These are phyloP conservation scores for Hypocreales sp. DNA, from an alignment of 2,329 filamentous ascomycete species.

Conservation along the genomic window DNA sequence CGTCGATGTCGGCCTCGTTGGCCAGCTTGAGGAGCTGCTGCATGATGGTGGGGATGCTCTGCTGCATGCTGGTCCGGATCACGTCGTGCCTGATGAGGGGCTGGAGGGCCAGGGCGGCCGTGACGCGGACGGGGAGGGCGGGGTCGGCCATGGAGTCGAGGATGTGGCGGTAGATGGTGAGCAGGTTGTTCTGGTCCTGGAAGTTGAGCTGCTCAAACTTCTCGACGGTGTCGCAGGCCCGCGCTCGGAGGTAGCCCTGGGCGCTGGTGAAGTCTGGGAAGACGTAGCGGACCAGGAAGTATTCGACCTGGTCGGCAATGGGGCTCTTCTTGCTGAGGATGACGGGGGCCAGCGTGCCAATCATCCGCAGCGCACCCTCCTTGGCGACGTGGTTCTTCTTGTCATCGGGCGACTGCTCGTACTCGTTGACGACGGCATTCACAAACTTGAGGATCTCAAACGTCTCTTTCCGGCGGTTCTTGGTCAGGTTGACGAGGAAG, in stretches of 20 bases:
- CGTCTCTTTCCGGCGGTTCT: slow-evolving; percentile 86
- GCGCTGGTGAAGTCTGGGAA: slow-evolving; percentile 94
- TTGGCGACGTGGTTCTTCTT: slow-evolving; percentile 93
- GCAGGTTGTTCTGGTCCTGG: slow-evolving; percentile 88
- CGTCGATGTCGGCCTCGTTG: slow-evolving; percentile 96
- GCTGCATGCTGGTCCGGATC: slow-evolving; percentile 89
- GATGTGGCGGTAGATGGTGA: slow-evolving; percentile 93
- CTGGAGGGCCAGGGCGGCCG: slow-evolving; percentile 84
- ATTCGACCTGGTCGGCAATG: slow-evolving; percentile 93
- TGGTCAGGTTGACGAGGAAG: slow-evolving; percentile 88
- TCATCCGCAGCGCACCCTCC: slow-evolving; percentile 93
- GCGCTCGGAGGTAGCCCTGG: slow-evolving; percentile 82
- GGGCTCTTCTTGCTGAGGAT: slow-evolving; percentile 97
- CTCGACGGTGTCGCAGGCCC: slow-evolving; percentile 92
- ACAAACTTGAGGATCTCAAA: slow-evolving; percentile 91
- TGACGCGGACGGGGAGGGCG: slow-evolving; percentile 86
- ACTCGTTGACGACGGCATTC: slow-evolving; percentile 86
- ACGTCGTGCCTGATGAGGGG: slow-evolving; percentile 91
- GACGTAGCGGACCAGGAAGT: slow-evolving; percentile 95
- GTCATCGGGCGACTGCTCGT: slow-evolving; percentile 68
- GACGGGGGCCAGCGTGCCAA: slow-evolving; percentile 83
- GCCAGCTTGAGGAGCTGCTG: slow-evolving; percentile 93
- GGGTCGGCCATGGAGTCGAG: slow-evolving; percentile 91
- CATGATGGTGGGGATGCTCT: slow-evolving; percentile 98
- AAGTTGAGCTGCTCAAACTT: slow-evolving; percentile 97